These are phyloP conservation scores for Melocanna baccifera DNA, from an alignment of 176 grass and related monocot genomes.

Conservation along the genomic window DNA sequence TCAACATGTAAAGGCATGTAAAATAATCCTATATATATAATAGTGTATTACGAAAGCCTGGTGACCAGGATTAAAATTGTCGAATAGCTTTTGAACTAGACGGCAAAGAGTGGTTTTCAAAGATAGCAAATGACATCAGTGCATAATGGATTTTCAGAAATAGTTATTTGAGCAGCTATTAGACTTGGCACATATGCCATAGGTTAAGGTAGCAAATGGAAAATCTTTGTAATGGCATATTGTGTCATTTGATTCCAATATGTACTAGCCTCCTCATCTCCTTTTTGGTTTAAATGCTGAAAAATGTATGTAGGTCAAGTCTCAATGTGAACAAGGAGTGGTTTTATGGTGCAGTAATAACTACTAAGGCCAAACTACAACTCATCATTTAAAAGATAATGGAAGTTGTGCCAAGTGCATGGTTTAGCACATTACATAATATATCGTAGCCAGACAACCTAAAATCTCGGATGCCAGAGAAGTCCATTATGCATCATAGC, in stretches of 20 bases:
- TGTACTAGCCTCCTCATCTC: neutral
- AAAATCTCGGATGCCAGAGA: neutral
- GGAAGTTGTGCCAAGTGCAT: neutral
- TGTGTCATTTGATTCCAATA: neutral
- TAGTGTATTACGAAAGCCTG: neutral
- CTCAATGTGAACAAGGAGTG: neutral
- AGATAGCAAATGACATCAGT: neutral
- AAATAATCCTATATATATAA: neutral
- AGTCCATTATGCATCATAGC: neutral
- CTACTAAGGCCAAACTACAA: neutral
- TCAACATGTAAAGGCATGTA: neutral
- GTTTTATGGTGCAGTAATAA: neutral
- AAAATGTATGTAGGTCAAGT: neutral
- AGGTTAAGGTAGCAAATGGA: slow-evolving; percentile 8
- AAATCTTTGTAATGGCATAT: neutral
- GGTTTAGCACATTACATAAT: neutral
- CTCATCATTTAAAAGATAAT: neutral
- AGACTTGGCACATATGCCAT: neutral
- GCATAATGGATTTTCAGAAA: neutral
- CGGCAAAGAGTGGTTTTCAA: neutral
- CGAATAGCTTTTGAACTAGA: slow-evolving; percentile 8
- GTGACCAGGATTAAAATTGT: neutral
- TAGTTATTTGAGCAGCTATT: neutral
- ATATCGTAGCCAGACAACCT: neutral
- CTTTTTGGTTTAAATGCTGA: neutral